Evolutionary conservation across 768 basidiomycete genomes (phyloP).

Genomic region (Lactarius akahatsu): DNA sequence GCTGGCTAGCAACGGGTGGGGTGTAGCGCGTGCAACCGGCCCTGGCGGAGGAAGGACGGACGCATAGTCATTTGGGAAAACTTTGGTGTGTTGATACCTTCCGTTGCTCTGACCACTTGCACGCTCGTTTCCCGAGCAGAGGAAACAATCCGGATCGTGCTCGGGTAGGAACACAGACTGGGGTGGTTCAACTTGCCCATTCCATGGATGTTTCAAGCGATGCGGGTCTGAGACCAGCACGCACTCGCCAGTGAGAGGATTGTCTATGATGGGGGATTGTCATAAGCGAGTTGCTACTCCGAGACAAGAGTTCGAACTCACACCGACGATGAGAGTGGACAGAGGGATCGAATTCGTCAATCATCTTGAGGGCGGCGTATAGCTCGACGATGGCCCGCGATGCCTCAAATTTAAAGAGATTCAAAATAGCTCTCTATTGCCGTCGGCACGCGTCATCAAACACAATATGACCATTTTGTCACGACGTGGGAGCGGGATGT

Average conservation of each 20-base stretch:
- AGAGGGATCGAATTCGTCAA: conserved; percentile 23
- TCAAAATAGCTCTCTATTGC: conserved; percentile 9
- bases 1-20: conserved; percentile 60
- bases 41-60: conserved; percentile 67
- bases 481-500: conserved; percentile 5
- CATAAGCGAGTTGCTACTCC: not conserved
- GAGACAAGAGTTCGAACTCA: conserved; percentile 19
- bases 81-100: conserved; percentile 60
- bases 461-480: not conserved
- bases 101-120: conserved; percentile 71
- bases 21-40: conserved; percentile 48
- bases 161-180: conserved; percentile 51
- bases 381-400: not conserved
- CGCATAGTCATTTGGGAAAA: conserved; percentile 83
- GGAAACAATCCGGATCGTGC: conserved; percentile 75
- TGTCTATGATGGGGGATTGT: conserved; percentile 50
- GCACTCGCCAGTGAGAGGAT: conserved; percentile 74
- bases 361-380: conserved; percentile 5
- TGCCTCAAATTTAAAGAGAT: not conserved
- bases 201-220: conserved; percentile 88
- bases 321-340: conserved; percentile 26
- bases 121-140: conserved; percentile 83
- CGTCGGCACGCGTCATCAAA: conserved; percentile 8
- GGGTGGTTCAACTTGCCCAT: conserved; percentile 76
- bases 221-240: conserved; percentile 81